Evolutionary conservation across 768 basidiomycete species (phyloP).

Genomic region (Gymnopilus junonius): DNA sequence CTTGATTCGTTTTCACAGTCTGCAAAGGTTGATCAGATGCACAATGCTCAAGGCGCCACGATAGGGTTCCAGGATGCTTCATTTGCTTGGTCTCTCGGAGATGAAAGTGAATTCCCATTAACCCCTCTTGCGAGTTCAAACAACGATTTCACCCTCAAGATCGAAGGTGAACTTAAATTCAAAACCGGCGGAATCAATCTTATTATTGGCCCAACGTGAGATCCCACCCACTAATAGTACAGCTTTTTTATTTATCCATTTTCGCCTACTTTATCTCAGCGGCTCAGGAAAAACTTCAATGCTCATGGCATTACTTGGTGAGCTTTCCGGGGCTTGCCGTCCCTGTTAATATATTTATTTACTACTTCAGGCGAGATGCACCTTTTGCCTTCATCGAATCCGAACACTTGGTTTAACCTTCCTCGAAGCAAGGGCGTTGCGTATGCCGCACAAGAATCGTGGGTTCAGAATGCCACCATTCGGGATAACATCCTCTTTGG

Average conservation of each 20-base stretch:
- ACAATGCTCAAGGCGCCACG: slow-evolving; percentile 8
- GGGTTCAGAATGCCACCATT: slow-evolving; percentile 12
- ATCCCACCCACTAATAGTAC: neutral
- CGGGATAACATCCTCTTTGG: slow-evolving; percentile 11
- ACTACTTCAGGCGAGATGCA: slow-evolving; percentile 10
- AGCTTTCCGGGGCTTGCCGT: neutral
- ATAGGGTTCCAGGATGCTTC: slow-evolving; percentile 59
- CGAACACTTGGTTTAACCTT: slow-evolving; percentile 10
- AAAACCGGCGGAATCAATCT: slow-evolving; percentile 11
- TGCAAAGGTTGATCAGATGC: neutral
- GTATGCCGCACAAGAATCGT: slow-evolving; percentile 13
- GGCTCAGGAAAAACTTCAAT: slow-evolving; percentile 11
- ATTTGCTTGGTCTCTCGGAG: slow-evolving; percentile 58
- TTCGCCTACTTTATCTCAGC: no score
- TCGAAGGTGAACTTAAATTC: slow-evolving; percentile 42
- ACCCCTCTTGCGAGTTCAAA: neutral
- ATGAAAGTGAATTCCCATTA: slow-evolving; percentile 17
- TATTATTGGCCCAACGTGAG: slow-evolving; percentile 13
- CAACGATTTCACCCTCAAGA: slow-evolving; percentile 21
- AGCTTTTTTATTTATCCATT: neutral
- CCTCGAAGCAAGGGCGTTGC: slow-evolving; percentile 12
- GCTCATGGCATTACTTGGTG: slow-evolving; percentile 11
- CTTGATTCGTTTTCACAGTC: slow-evolving; percentile 33
- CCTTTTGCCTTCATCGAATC: neutral
- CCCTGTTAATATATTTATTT: neutral